phyloP scores from a whole-genome alignment of 129 eudicot species.

The Tagetes erecta region DNA sequence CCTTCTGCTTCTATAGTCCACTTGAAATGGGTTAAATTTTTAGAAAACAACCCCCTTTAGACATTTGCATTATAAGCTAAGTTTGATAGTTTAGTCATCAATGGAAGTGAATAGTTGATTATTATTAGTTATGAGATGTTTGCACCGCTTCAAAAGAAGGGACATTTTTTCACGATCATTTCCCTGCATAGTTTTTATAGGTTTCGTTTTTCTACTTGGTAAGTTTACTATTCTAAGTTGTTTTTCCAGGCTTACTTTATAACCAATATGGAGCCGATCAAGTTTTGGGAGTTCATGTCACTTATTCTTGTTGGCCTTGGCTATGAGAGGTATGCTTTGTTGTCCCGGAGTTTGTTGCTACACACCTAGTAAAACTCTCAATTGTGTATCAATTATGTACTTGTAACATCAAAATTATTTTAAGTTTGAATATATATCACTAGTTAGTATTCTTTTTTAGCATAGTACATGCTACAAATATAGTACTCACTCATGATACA shows the following conservation, averaged over 20 bases:
- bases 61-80: constrained; percentile 1
- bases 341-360: not conserved
- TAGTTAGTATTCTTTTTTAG: too few species aligned
- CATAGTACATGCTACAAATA: too few species aligned
- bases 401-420: not conserved
- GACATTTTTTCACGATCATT: too few species aligned
- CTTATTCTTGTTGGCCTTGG: constrained; percentile 93
- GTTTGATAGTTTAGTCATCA: not conserved
- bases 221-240: constrained; percentile 19
- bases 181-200: not conserved
- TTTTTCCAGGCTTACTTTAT: constrained; percentile 86
- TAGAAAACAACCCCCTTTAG: not conserved
- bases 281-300: constrained; percentile 93
- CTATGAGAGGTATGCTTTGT: constrained; percentile 72
- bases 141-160: too few species aligned
- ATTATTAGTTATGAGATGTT: too few species aligned
- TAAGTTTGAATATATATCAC: not conserved
- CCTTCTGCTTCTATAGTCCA: not conserved
- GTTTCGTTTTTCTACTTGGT: not conserved
- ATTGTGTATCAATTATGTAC: not conserved
- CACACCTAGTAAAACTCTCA: not conserved
- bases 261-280: constrained; percentile 94
- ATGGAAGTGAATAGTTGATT: too few species aligned
- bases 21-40: constrained; percentile 1
- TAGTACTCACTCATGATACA: too few species aligned